Base-by-base conservation (phyloP, 192 early-diverging fungal genomes). In the Backusella westeae region DNA sequence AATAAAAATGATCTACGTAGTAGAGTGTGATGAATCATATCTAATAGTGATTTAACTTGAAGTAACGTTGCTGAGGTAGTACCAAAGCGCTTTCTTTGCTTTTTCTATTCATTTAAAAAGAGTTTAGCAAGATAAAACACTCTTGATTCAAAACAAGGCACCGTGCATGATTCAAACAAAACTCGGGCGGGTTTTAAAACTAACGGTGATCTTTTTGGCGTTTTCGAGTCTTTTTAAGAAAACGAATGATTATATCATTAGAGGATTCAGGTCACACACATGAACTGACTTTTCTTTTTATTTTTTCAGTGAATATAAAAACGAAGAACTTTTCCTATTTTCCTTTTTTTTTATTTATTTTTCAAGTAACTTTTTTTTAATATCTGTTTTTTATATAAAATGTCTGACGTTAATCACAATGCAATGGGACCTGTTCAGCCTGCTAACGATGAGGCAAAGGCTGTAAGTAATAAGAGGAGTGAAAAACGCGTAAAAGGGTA, bases 381-480 rank as follows among this genome's bases (percentile, higher is more conserved):
- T 59, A 26, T 59, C 56, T 26, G 8, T 56, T 3, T 23, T 23
- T 23, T 56, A 59, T 59, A 59, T 26, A 26, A 69, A 69, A 88
- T 88, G 87, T 88, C 87, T 75, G 80, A 81, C 72, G 85, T 70
- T 46, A 78, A 78, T 39, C 75, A 85, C 44, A 88, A 88, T 70
- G 34, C 49, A 46, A 88, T 88, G 87, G 78, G 79, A n/a, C 65
- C 36, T 4, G 85, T 84, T 65, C 56, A 49, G 59, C 72, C 73
- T 14, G 85, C 83, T 38, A 83, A 88, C 63, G 83, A 82, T 10
- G 81, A 86, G 34, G 79, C 79, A 70, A 67, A 59, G 19, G 69
- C 68, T 12, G 76, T 82, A 79, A 75, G 75, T 66, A 3, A 59
- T 14, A 26, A 46, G 17, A 12, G 23, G 15, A 15, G 15, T 35